These are phyloP conservation scores for Diaporthe vexans DNA, from an alignment of 2,329 filamentous ascomycete species.

Conservation along the genomic window DNA sequence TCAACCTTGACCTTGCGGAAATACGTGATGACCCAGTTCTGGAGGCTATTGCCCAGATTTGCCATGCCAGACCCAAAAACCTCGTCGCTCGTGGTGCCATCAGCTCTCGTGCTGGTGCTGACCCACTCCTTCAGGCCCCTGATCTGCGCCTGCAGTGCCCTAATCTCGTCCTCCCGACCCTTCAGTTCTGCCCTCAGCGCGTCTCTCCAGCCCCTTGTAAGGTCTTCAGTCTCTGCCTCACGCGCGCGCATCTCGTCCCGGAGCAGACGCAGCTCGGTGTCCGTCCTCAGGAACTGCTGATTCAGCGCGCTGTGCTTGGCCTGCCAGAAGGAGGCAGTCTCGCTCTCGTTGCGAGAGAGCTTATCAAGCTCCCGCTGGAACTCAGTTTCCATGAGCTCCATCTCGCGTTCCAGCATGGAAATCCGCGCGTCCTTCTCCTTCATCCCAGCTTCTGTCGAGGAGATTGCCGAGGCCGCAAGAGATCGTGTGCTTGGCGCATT, in stretches of 20 bases:
- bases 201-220: conserved; percentile 63
- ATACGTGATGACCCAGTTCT: conserved; percentile 81
- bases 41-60: conserved; percentile 74
- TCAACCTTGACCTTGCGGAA: conserved; percentile 75
- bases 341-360: conserved; percentile 67
- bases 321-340: conserved; percentile 71
- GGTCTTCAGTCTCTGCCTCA: conserved; percentile 61
- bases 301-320: conserved; percentile 66
- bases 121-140: conserved; percentile 80
- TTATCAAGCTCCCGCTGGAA: conserved; percentile 67
- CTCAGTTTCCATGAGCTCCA: conserved; percentile 65
- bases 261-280: conserved; percentile 67
- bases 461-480: conserved; percentile 34
- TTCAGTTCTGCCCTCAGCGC: conserved; percentile 60
- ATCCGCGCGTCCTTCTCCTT: conserved; percentile 67
- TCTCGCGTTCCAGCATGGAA: conserved; percentile 65
- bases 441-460: conserved; percentile 48
- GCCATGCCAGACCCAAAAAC: conserved; percentile 74
- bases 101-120: conserved; percentile 74
- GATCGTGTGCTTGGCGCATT: conserved; percentile 33
- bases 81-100: conserved; percentile 76
- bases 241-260: conserved; percentile 63
- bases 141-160: conserved; percentile 70
- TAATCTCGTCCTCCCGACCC: conserved; percentile 69
- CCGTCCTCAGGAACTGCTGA: conserved; percentile 65